Percentiles rank a stretch among this genome's conserved stretches.
Evolutionary conservation across 768 basidiomycete species (phyloP).

Genomic region (Rhizopogon vinicolor): DNA sequence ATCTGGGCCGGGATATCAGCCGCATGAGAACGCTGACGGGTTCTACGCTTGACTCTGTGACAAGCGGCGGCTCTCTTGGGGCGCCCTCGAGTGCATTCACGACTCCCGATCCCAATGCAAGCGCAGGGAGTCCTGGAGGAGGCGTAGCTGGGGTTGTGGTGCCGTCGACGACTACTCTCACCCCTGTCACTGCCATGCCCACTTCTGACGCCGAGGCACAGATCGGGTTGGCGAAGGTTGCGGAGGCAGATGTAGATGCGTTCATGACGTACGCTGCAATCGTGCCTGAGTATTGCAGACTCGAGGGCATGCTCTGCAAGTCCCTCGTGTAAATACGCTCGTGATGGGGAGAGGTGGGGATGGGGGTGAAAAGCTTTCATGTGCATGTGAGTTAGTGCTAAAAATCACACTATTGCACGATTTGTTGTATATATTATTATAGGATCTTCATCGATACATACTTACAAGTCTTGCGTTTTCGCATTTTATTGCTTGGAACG

Average conservation of each 20-base stretch:
- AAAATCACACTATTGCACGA: constrained; percentile 1
- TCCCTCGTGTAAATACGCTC: constrained; percentile 34
- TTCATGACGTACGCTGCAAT: constrained; percentile 85
- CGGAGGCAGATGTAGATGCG: constrained; percentile 79
- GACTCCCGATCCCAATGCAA: constrained; percentile 52
- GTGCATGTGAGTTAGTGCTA: constrained; percentile 4
- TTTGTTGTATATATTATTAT: constrained; percentile 7
- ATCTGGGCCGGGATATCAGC: constrained; percentile 31
- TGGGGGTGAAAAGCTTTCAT: background rate
- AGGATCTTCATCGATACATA: constrained; percentile 7
- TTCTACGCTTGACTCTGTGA: constrained; percentile 32
- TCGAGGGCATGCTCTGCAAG: constrained; percentile 78
- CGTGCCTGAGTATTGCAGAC: constrained; percentile 76
- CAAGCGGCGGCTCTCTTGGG: constrained; percentile 29
- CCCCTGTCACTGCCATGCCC: constrained; percentile 66
- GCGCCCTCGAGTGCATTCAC: constrained; percentile 53
- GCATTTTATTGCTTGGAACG: background rate
- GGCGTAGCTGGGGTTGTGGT: constrained; percentile 15
- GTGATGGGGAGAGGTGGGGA: too few relatives aligned
- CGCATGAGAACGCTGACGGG: constrained; percentile 55
- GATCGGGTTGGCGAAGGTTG: constrained; percentile 75
- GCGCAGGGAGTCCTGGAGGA: constrained; percentile 24
- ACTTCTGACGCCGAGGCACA: constrained; percentile 72
- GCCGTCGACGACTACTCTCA: constrained; percentile 52
- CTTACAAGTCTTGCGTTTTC: background rate